phyloP scores from a whole-genome alignment of 495 filamentous ascomycete species.

The Penicillium macrosclerotiorum region DNA sequence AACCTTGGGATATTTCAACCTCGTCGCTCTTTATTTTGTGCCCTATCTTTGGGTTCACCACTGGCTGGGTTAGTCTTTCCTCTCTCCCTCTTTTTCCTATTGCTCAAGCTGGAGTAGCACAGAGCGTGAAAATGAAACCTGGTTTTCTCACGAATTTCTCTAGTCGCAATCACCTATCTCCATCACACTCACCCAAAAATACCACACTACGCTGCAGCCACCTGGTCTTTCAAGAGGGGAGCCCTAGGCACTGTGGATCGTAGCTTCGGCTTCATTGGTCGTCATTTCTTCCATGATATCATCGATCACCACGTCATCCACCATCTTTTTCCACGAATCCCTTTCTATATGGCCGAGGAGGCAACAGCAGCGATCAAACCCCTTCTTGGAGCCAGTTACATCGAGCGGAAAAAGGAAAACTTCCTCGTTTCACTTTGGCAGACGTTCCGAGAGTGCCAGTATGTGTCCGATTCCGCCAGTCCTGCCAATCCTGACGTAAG shows the following conservation, averaged over 20 bases:
- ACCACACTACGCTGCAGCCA: slow-evolving; percentile 73
- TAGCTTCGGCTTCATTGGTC: slow-evolving; percentile 85
- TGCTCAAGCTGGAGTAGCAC: too few species aligned
- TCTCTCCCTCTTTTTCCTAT: neutral
- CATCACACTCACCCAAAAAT: slow-evolving; percentile 86
- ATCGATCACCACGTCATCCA: slow-evolving; percentile 91
- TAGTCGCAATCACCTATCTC: slow-evolving; percentile 82
- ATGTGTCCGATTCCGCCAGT: too few species aligned
- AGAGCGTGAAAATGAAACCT: too few species aligned
- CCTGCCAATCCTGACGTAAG: too few species aligned
- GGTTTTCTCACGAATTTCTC: neutral
- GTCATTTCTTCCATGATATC: slow-evolving; percentile 83
- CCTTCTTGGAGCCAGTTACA: slow-evolving; percentile 79
- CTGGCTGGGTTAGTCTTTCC: slow-evolving; percentile 49
- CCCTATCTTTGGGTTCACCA: slow-evolving; percentile 63
- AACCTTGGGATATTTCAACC: slow-evolving; percentile 48
- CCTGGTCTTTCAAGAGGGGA: slow-evolving; percentile 84
- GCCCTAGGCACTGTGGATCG: slow-evolving; percentile 86
- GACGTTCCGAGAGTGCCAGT: too few species aligned
- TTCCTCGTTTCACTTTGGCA: too few species aligned
- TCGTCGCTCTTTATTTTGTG: slow-evolving; percentile 50
- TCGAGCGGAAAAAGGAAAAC: too few species aligned
- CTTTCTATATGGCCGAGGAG: slow-evolving; percentile 89
- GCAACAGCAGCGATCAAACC: slow-evolving; percentile 80
- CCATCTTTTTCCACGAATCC: slow-evolving; percentile 81